Evolutionary conservation across 768 basidiomycete species (phyloP).

Genomic region (Roridomyces roridus): DNA sequence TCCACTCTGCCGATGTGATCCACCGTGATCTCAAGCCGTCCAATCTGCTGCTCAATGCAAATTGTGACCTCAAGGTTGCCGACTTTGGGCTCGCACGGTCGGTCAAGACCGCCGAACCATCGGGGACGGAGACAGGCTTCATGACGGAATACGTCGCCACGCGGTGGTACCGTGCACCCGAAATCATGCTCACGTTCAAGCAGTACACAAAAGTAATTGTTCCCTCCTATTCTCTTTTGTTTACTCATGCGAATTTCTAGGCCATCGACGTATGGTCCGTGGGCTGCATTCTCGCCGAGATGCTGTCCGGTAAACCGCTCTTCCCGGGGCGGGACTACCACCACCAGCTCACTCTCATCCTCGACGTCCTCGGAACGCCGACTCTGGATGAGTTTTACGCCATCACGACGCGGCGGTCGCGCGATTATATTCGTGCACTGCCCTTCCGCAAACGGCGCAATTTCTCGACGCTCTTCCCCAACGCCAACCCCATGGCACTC

Average conservation of each 20-base stretch:
- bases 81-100: slow-evolving; percentile 90
- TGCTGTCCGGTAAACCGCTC: slow-evolving; percentile 77
- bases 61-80: slow-evolving; percentile 90
- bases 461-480: slow-evolving; percentile 71
- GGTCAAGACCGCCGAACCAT: slow-evolving; percentile 64
- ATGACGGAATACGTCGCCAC: slow-evolving; percentile 98
- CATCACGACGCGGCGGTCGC: slow-evolving; percentile 56
- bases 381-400: slow-evolving; percentile 83
- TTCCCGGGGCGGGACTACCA: slow-evolving; percentile 84
- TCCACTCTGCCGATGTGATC: slow-evolving; percentile 94
- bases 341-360: slow-evolving; percentile 77
- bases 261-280: slow-evolving; percentile 69
- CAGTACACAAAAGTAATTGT: slow-evolving; percentile 8
- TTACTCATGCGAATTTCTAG: slow-evolving; percentile 38
- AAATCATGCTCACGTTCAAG: slow-evolving; percentile 93
- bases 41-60: slow-evolving; percentile 93
- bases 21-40: slow-evolving; percentile 97
- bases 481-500: slow-evolving; percentile 66
- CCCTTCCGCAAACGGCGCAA: slow-evolving; percentile 56
- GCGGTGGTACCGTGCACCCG: slow-evolving; percentile 97
- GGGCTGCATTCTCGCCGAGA: slow-evolving; percentile 72
- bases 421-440: slow-evolving; percentile 5
- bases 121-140: slow-evolving; percentile 78
- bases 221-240: too few species aligned
- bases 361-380: slow-evolving; percentile 85